phyloP scores from a whole-genome alignment of 2,329 filamentous ascomycete species.

The Cercospora sp. region DNA sequence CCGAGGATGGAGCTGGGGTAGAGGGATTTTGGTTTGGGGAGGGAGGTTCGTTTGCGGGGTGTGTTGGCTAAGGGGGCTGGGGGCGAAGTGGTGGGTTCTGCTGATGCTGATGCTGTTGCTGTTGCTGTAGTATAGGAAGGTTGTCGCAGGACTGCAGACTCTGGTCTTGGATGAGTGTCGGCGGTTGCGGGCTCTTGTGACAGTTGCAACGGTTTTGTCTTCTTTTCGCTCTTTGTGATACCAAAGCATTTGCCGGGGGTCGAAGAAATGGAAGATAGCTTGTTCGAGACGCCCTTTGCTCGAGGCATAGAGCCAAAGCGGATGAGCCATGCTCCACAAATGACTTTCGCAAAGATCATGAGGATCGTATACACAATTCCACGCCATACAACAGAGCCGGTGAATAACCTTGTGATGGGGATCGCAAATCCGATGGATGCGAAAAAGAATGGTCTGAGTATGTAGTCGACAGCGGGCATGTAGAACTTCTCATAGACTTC shows the following conservation, averaged over 20 bases:
- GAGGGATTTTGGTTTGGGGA: slow-evolving; percentile 58
- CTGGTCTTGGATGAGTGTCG: not conserved
- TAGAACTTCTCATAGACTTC: slow-evolving; percentile 52
- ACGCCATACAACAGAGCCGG: slow-evolving; percentile 64
- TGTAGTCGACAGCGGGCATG: slow-evolving; percentile 46
- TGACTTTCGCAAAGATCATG: slow-evolving; percentile 59
- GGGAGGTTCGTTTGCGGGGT: slow-evolving; percentile 1
- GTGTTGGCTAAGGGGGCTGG: not conserved
- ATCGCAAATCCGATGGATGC: slow-evolving; percentile 76
- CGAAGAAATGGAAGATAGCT: not conserved
- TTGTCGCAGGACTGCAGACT: not conserved
- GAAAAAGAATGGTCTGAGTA: slow-evolving; percentile 74
- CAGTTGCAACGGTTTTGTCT: not conserved
- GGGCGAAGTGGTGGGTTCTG: not conserved
- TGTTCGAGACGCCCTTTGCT: not conserved
- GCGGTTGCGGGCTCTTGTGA: too few species aligned
- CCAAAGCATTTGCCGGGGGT: too few species aligned
- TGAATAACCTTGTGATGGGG: slow-evolving; percentile 70
- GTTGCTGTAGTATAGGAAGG: not conserved
- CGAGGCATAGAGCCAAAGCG: slow-evolving; percentile 33
- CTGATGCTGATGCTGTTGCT: not conserved
- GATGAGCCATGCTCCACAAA: slow-evolving; percentile 46
- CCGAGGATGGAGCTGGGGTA: slow-evolving; percentile 68
- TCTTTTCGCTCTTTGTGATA: not conserved
- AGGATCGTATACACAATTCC: slow-evolving; percentile 70